Conservation (phyloP, 1,139 yeast genomes). For the Protomyces pachydermus region DNA sequence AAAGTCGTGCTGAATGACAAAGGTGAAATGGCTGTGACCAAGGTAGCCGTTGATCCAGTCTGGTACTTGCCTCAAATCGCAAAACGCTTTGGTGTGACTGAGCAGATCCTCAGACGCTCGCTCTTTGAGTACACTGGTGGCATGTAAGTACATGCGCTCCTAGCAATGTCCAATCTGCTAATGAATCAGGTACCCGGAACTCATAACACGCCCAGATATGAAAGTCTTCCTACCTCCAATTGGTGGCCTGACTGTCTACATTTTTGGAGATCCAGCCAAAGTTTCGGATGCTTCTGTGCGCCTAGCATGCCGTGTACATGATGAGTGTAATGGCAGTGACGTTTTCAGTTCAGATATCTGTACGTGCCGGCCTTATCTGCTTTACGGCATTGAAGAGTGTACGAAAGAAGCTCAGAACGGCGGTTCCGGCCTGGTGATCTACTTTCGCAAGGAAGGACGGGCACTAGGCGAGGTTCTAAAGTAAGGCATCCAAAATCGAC, state of each 20-base stretch:
- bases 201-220: conserved; percentile 58
- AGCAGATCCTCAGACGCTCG: conserved; percentile 52
- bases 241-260: conserved; percentile 58
- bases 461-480: conserved; percentile 53
- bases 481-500: neutral
- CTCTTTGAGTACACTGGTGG: conserved; percentile 34
- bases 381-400: conserved; percentile 59
- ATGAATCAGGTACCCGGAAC: conserved; percentile 59
- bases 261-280: conserved; percentile 54
- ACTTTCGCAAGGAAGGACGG: conserved; percentile 62
- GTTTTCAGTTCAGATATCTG: conserved; percentile 62
- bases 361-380: conserved; percentile 59
- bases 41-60: conserved; percentile 61
- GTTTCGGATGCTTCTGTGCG: conserved; percentile 48
- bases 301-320: conserved; percentile 56
- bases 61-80: conserved; percentile 66
- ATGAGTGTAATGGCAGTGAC: conserved; percentile 53
- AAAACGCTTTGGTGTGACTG: conserved; percentile 53
- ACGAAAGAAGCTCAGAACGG: conserved; percentile 61
- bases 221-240: conserved; percentile 51
- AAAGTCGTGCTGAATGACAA: conserved; percentile 50
- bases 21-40: conserved; percentile 57
- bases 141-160: neutral
- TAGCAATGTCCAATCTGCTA: conserved; percentile 51
- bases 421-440: conserved; percentile 56